Base-by-base conservation (phyloP, 306 rosid genomes). In the Cucurbita pepo region DNA sequence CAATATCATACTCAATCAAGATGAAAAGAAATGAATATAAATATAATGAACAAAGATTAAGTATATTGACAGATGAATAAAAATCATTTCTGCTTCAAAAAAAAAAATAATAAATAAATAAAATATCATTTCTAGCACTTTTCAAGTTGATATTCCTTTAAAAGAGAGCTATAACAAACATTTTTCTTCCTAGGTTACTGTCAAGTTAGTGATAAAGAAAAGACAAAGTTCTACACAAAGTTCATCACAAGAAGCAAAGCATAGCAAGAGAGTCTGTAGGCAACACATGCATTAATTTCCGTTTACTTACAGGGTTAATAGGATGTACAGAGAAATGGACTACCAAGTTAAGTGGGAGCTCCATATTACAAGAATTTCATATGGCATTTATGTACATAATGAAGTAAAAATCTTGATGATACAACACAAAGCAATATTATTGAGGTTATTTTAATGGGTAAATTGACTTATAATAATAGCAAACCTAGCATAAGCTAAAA, bases 1-100 rank as follows among this genome's bases (percentile, higher is more conserved):
- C 83, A 83, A 77, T 61, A 75, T 71, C 61, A 66, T 10, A 65
- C 44, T 56, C 54, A 47, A 47, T 67, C 41, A 47, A 47, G 14
- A 47, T 45, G 56, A 66, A 66, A 66, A 41, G 48, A 52, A 67
- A 7, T 38, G 56, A 22, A 67, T 67, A n/a, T 48, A 44, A 14
- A 5, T 64, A 18, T 43, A 64, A 10, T 12, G 16, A 12, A 13
- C n/a, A 15, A 14, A 3, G 10, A 62, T 8, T 2, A 47, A 22
- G 16, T 67, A 67, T 8, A 67, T 47, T 37, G 10, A 16, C 13
- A 67, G 40, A 67, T 47, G 43, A 25, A 19, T 45, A 19, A 45
- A 66, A 45, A 22, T 12, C 21, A 45, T 7, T 25, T 45, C 15
- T n/a, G 8, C 57, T 53, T 52, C 56, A 16, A 52, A 16, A 61